Percentiles rank a stretch among this genome's conserved stretches.
Evolutionary conservation across 2,329 filamentous ascomycete genomes (phyloP).

Genomic region (Bipolaris gigantea): DNA sequence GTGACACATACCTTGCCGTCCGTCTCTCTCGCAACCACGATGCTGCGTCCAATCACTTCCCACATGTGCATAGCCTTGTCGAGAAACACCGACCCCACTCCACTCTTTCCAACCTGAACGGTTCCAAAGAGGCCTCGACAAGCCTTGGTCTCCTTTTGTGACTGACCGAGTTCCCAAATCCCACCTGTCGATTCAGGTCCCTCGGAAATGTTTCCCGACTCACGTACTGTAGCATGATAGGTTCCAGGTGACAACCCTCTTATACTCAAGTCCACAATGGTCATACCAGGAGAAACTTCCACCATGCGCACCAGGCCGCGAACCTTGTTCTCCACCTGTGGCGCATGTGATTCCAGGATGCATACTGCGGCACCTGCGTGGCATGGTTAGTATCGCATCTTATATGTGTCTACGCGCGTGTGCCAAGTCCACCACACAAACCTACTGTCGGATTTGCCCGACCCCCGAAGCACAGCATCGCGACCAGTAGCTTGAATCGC

Average conservation of each 20-base stretch:
- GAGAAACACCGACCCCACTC: conserved; percentile 77
- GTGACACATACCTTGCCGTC: conserved; percentile 50
- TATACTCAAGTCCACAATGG: conserved; percentile 84
- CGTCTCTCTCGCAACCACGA: conserved; percentile 76
- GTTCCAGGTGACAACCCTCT: conserved; percentile 77
- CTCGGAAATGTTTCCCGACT: conserved; percentile 81
- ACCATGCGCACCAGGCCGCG: conserved; percentile 91
- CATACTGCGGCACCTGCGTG: conserved; percentile 77
- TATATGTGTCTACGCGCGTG: background rate
- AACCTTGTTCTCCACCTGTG: conserved; percentile 65
- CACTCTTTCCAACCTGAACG: conserved; percentile 73
- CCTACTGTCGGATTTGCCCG: conserved; percentile 80
- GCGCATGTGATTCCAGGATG: conserved; percentile 85
- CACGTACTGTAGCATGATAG: conserved; percentile 82
- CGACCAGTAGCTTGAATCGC: conserved; percentile 88
- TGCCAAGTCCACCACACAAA: conserved; percentile 25
- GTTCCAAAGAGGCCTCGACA: conserved; percentile 70
- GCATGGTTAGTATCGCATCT: conserved; percentile 2
- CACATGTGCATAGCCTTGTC: conserved; percentile 84
- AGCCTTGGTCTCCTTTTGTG: conserved; percentile 49
- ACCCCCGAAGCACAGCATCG: conserved; percentile 91
- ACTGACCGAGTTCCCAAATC: conserved; percentile 68
- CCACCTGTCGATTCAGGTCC: conserved; percentile 82
- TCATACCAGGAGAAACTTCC: conserved; percentile 76
- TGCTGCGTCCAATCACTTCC: conserved; percentile 93